Conservation (phyloP, 176 grass and related monocot genomes). For the Lolium perenne region DNA sequence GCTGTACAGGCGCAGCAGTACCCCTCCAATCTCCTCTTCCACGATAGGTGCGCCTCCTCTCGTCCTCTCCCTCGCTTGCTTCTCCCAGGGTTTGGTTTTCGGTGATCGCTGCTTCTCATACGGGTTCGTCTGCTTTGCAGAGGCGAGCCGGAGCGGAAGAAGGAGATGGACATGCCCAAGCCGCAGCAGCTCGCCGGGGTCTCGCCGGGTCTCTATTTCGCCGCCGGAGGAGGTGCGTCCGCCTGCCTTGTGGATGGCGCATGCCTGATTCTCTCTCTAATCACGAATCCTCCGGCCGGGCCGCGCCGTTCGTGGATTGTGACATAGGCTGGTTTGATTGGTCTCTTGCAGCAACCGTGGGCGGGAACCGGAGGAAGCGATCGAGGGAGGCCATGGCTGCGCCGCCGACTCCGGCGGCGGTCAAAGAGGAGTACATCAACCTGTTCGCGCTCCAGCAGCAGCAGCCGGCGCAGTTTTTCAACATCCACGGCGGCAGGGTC, state of each 20-base stretch:
- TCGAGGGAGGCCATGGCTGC: conserved; percentile 46
- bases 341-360: conserved; percentile 49
- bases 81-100: neutral
- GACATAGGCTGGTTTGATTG: conserved; percentile 21
- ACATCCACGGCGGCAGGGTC: conserved; percentile 18
- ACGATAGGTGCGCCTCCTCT: conserved; percentile 55
- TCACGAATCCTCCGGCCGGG: too few relatives aligned
- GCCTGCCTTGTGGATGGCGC: too few relatives aligned
- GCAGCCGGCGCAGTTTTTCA: conserved; percentile 43
- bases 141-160: conserved; percentile 62
- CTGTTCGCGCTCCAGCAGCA: conserved; percentile 53
- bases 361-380: conserved; percentile 53
- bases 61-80: neutral
- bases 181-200: conserved; percentile 35
- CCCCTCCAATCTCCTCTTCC: conserved; percentile 66
- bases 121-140: conserved; percentile 51
- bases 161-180: conserved; percentile 61
- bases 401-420: conserved; percentile 18
- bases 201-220: conserved; percentile 45
- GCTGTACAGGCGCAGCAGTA: conserved; percentile 72
- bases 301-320: conserved; percentile 33
- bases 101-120: conserved; percentile 13
- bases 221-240: conserved; percentile 55
- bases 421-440: conserved; percentile 43
- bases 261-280: neutral